Conservation (phyloP, 2,329 filamentous ascomycete genomes). For the Fusarium euwallaceae region DNA sequence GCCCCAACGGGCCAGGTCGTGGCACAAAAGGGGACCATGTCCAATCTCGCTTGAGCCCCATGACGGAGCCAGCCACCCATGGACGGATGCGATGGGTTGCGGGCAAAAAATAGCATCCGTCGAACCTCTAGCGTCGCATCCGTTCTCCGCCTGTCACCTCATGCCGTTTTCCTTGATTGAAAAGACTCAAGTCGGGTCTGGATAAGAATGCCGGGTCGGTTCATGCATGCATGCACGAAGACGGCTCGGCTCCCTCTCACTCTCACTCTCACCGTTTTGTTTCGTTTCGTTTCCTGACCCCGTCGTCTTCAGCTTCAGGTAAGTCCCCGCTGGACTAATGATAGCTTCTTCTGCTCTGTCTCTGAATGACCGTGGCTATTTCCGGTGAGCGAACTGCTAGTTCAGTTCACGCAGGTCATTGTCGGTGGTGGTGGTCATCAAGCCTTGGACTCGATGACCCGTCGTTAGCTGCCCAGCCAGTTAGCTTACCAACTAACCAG, state of each 20-base stretch:
- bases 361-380: not conserved
- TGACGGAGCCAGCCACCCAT: constrained; percentile 27
- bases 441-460: not conserved
- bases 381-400: constrained; percentile 26
- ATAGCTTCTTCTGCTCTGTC: not conserved
- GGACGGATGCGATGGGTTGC: not conserved
- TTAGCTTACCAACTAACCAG: not conserved
- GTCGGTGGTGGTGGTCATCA: not conserved
- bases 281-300: constrained; percentile 23
- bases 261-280: constrained; percentile 33
- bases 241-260: constrained; percentile 7
- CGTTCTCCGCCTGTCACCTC: constrained; percentile 13
- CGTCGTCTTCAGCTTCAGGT: constrained; percentile 39
- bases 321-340: not conserved
- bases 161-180: constrained; percentile 14
- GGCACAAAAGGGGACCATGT: constrained; percentile 21
- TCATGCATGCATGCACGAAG: not conserved
- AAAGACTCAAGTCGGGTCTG: not conserved
- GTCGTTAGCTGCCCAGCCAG: not conserved
- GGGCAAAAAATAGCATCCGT: constrained; percentile 27
- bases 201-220: not conserved
- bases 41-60: constrained; percentile 45
- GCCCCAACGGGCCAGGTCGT: not conserved
- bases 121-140: constrained; percentile 19
- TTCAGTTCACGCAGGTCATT: constrained; percentile 7